Evolutionary conservation across 2,329 filamentous ascomycete species (phyloP), one percentile per base, ranked within the genome.

Genomic region (Trichoderma sp.): DNA sequence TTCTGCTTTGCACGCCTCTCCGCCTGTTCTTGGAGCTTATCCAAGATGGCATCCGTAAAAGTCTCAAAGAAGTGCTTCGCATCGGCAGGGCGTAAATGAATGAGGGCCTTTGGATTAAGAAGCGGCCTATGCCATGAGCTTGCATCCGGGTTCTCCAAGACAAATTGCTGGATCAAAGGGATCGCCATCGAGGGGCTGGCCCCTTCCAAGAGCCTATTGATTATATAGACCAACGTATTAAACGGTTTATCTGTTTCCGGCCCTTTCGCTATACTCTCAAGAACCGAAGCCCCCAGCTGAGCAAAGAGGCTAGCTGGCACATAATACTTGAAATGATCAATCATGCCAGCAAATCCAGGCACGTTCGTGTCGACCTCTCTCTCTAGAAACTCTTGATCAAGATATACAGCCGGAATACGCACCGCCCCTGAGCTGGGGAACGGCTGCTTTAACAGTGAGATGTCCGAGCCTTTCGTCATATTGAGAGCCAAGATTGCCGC

Each of bases 1-100:
- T 59, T 4, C 12, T 43, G 26, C 3, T 63, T n/a, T 12, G 26
- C 8, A 8, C 9, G 47, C 13, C 20, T 30, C 9, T 47, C 36
- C 3, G n/a, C 43, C 59, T 77, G 77, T 23, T 77, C 70, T 15
- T 74, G 71, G 66, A 82, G 76, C 62, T 76, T 77, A 15, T 80
- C 76, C 6, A 70, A 72, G 12, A 83, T 78, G 0, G 76, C 74
- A 6, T 72, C 50, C 0, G 77, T 76, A 59, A 82, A 76, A 3
- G 69, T 75, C 4, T 75, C 50, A 1, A 83, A 43, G 15, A 83
- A 77, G 1, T 71, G 67, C 13, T 71, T 75, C 0, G 78, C 79
- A 0, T 76, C 74, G 13, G 71, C 36, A 0, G 78, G 72, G 1
- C 78, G 73, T 4, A 83, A 75, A 20, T 13, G 50, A 13, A n/a